A percentile compares a stretch with the other conserved stretches of the same genome.
Conservation (phyloP, 331 rosid genomes). For the Erythrophleum ivorense region DNA sequence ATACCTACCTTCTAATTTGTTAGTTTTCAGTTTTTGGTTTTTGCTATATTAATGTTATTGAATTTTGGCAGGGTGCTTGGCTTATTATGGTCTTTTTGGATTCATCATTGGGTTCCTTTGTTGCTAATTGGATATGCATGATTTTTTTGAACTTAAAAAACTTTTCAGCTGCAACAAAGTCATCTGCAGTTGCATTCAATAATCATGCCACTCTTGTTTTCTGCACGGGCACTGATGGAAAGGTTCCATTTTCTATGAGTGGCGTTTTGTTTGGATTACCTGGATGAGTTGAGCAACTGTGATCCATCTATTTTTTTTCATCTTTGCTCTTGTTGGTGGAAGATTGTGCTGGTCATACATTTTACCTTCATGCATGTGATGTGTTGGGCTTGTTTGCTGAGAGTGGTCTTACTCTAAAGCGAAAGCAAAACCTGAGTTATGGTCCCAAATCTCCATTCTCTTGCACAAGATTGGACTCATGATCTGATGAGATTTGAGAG, state of each 20-base stretch:
- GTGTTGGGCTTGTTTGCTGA: constrained; percentile 11
- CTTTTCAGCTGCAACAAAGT: constrained; percentile 10
- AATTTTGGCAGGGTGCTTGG: constrained; percentile 97
- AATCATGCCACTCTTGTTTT: constrained; percentile 7
- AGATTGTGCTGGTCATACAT: constrained; percentile 30
- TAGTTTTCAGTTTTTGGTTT: constrained; percentile 42
- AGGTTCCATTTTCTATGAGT: neutral
- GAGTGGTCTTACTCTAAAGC: constrained; percentile 7
- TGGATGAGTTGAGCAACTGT: constrained; percentile 4
- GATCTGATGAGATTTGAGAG: neutral
- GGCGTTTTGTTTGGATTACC: neutral
- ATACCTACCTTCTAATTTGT: constrained; percentile 46
- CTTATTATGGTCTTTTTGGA: constrained; percentile 67
- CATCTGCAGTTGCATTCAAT: neutral
- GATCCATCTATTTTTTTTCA: neutral
- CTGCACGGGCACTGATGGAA: constrained; percentile 37
- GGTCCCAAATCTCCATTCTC: neutral
- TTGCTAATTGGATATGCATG: constrained; percentile 23
- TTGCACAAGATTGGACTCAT: neutral
- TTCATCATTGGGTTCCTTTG: constrained; percentile 12
- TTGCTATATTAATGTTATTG: constrained; percentile 70
- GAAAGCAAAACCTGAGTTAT: neutral
- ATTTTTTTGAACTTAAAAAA: constrained; percentile 6
- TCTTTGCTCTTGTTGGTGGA: constrained; percentile 2
- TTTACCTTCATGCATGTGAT: constrained; percentile 33